Conservation (phyloP, 164 flowering plant genomes). For the Litsea cubeba region DNA sequence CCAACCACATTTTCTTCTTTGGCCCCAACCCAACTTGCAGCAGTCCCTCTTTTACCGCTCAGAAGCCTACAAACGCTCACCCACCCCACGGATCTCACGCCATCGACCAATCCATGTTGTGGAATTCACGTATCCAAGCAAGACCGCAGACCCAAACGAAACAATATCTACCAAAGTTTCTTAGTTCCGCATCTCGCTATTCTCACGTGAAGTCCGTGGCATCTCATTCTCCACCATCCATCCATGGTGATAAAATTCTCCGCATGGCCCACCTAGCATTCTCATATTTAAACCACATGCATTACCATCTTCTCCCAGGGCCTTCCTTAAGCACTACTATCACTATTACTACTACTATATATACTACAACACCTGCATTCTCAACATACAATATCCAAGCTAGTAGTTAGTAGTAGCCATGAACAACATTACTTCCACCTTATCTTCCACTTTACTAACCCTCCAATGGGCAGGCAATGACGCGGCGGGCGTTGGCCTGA, state of each 20-base stretch:
- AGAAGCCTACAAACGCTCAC: neutral
- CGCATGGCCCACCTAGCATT: neutral
- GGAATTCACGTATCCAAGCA: neutral
- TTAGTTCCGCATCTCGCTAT: neutral
- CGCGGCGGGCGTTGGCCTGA: neutral
- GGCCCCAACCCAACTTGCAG: too few relatives aligned
- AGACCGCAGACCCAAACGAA: neutral
- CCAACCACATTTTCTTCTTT: too few relatives aligned
- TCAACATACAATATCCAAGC: neutral
- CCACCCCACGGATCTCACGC: conserved; percentile 3
- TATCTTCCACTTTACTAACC: neutral
- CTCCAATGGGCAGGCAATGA: neutral
- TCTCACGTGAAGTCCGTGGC: conserved; percentile 13
- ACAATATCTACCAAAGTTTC: neutral
- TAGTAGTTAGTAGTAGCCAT: neutral
- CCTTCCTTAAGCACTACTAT: too few relatives aligned
- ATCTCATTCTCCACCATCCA: neutral
- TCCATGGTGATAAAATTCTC: neutral
- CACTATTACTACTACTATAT: too few relatives aligned
- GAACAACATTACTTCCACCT: conserved; percentile 3
- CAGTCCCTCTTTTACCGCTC: too few relatives aligned
- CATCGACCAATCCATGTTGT: neutral
- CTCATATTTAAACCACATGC: too few relatives aligned
- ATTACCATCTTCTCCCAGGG: too few relatives aligned
- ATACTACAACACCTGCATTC: neutral